Evolutionary conservation across 1,284 basidiomycete genomes (phyloP), one percentile per base, ranked within the genome.

Genomic region (Rhodotorula sp.): DNA sequence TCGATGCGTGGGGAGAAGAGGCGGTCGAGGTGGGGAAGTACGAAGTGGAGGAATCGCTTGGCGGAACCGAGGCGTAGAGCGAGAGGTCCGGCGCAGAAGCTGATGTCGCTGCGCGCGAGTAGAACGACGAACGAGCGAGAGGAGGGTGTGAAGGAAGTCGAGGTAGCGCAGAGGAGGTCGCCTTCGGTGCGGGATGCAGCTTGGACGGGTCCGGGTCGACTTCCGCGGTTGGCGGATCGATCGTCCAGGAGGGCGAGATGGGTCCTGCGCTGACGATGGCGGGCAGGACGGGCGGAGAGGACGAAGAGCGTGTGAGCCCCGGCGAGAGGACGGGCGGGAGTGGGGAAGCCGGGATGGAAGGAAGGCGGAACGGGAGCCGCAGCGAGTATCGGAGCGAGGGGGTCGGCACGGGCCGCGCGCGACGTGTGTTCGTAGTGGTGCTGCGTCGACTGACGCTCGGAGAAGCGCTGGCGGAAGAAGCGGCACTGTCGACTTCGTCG

Each of bases 281-380:
- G 7, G 68, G 68, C 1, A 69, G 57, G 52, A 69, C 18, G 4
- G 68, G 68, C 5, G 68, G 68, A 1, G 68, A 69, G 9, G 68
- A 69, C 9, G 60, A n/a, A 11, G 68, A 69, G 22, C 61, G 64
- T 3, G 68, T 69, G 31, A 60, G 52, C 22, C 60, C 56, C 5
- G 64, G 60, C 22, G 68, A 63, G 16, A 63, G 52, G 26, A 63
- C 40, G 15, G 56, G 61, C 4, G 68, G 68, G 15, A 69, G 57
- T 8, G 68, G 68, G 1, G 68, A 69, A 0, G 64, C 68, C 24
- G 68, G 64, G 8, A 69, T 69, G 2, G 68, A 63, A 18, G 68
- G 68, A 1, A 69, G 64, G 40, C 8, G 40, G 57, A 69, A 69
- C 4, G 68, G 61, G 1, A 69, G 64, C 8, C 64, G 56, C 15